Conservation (phyloP, 139 green algal genomes). For the Volvox africanus region DNA sequence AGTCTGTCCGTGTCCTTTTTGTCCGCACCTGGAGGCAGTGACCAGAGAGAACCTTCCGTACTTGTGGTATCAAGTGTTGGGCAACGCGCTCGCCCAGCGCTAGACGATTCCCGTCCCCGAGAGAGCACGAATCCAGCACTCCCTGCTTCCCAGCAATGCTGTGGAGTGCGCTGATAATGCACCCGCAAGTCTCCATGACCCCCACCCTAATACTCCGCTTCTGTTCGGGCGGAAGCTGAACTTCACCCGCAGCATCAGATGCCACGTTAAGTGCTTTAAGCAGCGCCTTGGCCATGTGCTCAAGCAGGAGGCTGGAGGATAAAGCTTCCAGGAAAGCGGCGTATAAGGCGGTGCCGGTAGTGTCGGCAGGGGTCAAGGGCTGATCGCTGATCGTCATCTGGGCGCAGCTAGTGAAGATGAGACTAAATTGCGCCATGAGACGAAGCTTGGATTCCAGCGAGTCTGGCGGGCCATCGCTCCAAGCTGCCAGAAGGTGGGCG, state of each 20-base stretch:
- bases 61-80: not conserved
- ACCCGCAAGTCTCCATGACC: constrained; percentile 24
- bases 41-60: not conserved
- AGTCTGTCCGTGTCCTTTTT: no score
- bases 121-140: not conserved
- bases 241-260: not conserved
- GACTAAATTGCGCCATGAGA: constrained; percentile 21
- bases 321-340: not conserved
- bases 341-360: not conserved
- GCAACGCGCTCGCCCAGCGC: not conserved
- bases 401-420: constrained; percentile 21
- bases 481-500: not conserved
- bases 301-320: not conserved
- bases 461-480: not conserved
- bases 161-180: constrained; percentile 26
- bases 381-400: constrained; percentile 2
- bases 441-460: not conserved
- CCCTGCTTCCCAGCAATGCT: constrained; percentile 26
- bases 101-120: not conserved
- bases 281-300: not conserved
- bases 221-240: not conserved
- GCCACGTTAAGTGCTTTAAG: not conserved
- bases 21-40: constrained; percentile 12
- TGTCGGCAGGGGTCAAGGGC: not conserved
- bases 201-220: not conserved